Percentiles rank a stretch among this genome's conserved stretches.
These are phyloP conservation scores for Elymus sibiricus DNA, from an alignment of 176 grass and related monocot genomes.

Conservation along the genomic window DNA sequence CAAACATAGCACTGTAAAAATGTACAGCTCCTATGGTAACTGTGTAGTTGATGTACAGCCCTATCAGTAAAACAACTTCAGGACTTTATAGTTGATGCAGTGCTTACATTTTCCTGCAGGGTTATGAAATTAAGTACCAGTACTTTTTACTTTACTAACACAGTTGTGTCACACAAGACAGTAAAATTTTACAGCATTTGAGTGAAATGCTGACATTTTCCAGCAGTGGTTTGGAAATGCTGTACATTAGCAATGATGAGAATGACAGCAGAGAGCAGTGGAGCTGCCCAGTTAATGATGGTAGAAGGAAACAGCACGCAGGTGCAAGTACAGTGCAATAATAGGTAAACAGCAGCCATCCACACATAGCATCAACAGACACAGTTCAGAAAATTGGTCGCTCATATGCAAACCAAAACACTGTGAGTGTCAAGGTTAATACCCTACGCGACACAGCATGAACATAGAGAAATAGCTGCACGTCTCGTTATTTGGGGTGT, in stretches of 20 bases:
- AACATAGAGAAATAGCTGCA: neutral
- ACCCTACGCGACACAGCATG: slow-evolving; percentile 3
- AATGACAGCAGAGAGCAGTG: neutral
- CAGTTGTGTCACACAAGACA: too few species aligned
- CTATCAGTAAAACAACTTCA: too few species aligned
- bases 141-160: too few species aligned
- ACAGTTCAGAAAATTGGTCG: slow-evolving; percentile 19
- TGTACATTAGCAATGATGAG: neutral
- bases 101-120: too few species aligned
- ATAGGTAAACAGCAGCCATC: neutral
- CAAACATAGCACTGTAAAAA: neutral
- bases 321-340: slow-evolving; percentile 16
- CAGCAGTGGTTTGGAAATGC: neutral
- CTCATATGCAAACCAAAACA: slow-evolving; percentile 15
- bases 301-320: slow-evolving; percentile 4
- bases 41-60: neutral
- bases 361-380: neutral
- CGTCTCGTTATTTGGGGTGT: neutral
- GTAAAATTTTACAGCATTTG: too few species aligned
- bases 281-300: neutral
- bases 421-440: neutral
- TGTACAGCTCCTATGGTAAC: neutral
- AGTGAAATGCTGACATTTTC: neutral
- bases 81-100: too few species aligned
- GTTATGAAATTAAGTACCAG: too few species aligned